Evolutionary conservation across 2,329 filamentous ascomycete genomes (phyloP).

Genomic region (Harringtonia lauricola): DNA sequence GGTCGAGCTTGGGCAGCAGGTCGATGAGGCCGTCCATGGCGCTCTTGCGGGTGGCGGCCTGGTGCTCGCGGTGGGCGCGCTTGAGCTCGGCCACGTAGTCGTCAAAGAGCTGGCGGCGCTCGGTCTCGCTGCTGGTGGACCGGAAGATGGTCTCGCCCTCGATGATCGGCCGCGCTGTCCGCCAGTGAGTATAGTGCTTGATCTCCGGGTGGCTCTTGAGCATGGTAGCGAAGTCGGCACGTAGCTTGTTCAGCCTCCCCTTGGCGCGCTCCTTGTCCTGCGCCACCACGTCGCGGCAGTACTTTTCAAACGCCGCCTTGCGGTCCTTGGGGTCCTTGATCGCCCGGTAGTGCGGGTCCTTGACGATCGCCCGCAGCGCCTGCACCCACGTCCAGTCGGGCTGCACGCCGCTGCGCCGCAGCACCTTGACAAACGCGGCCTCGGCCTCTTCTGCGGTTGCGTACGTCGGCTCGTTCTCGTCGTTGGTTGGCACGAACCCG

Average conservation of each 20-base stretch:
- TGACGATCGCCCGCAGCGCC: slow-evolving; percentile 73
- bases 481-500: slow-evolving; percentile 49
- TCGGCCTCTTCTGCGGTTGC: slow-evolving; percentile 78
- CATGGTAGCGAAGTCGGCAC: slow-evolving; percentile 92
- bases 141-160: slow-evolving; percentile 94
- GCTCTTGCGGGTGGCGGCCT: slow-evolving; percentile 59
- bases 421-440: slow-evolving; percentile 81
- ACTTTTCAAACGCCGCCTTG: slow-evolving; percentile 88
- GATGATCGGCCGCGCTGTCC: slow-evolving; percentile 86
- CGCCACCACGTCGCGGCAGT: slow-evolving; percentile 75
- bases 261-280: slow-evolving; percentile 94
- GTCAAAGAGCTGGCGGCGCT: slow-evolving; percentile 82
- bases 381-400: slow-evolving; percentile 91
- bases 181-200: slow-evolving; percentile 94
- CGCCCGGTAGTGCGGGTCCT: slow-evolving; percentile 84
- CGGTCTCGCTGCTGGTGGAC: slow-evolving; percentile 76
- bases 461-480: slow-evolving; percentile 71
- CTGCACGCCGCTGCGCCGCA: slow-evolving; percentile 76
- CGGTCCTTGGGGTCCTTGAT: slow-evolving; percentile 88
- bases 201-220: slow-evolving; percentile 94
- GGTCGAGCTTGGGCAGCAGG: slow-evolving; percentile 66
- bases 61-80: slow-evolving; percentile 63
- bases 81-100: slow-evolving; percentile 85
- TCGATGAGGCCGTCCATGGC: slow-evolving; percentile 76
- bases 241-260: slow-evolving; percentile 83